Evolutionary conservation across 2,329 filamentous ascomycete species (phyloP).

Genomic region (Aspergillus sclerotialis): DNA sequence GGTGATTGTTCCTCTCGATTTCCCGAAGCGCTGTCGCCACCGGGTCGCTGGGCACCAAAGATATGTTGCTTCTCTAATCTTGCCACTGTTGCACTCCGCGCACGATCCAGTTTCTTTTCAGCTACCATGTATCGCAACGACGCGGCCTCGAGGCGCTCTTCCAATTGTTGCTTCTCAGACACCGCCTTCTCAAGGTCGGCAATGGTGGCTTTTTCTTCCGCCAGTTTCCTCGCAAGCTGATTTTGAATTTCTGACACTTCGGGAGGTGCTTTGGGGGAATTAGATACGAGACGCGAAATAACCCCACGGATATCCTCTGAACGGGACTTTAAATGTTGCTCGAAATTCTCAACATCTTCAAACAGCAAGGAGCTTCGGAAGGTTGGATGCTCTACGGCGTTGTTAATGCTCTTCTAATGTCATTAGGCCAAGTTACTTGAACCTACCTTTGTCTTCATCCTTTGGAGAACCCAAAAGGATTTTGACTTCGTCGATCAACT

Average conservation of each 20-base stretch:
- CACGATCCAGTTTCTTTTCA: constrained; percentile 86
- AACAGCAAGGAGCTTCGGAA: constrained; percentile 52
- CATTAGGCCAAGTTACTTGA: not conserved
- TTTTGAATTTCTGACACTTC: constrained; percentile 67
- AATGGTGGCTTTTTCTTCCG: constrained; percentile 73
- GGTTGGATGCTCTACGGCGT: constrained; percentile 13
- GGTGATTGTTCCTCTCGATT: constrained; percentile 46
- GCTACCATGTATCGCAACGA: constrained; percentile 90
- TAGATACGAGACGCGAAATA: constrained; percentile 61
- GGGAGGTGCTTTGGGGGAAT: constrained; percentile 44
- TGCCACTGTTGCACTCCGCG: constrained; percentile 80
- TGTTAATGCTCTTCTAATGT: not conserved
- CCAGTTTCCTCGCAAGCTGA: constrained; percentile 67
- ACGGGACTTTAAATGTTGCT: constrained; percentile 70
- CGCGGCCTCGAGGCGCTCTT: constrained; percentile 79
- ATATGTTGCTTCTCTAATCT: constrained; percentile 88
- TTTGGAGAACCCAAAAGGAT: constrained; percentile 27
- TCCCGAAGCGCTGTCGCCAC: constrained; percentile 41
- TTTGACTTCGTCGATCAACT: constrained; percentile 44
- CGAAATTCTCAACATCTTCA: constrained; percentile 56
- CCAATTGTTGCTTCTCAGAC: constrained; percentile 74
- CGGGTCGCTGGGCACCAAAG: constrained; percentile 52
- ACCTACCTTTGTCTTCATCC: constrained; percentile 23
- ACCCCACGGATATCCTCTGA: constrained; percentile 69
- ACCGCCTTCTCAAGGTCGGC: constrained; percentile 68